phyloP scores from a whole-genome alignment of 495 filamentous ascomycete genomes.

The Penicillium cataractarum region DNA sequence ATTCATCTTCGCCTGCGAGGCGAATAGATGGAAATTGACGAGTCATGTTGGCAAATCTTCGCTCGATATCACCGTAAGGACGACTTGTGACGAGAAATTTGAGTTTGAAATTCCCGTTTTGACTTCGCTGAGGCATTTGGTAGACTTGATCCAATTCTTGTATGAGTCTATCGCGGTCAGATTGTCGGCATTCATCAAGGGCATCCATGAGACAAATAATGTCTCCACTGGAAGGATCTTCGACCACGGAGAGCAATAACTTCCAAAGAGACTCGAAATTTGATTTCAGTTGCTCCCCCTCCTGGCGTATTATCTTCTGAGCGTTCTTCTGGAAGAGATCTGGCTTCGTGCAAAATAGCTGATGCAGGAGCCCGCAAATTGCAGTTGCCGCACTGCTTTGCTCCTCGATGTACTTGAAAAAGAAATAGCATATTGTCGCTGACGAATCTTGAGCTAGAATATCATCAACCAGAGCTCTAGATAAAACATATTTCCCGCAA shows the following conservation, averaged over 20 bases:
- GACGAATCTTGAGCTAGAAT: not conserved
- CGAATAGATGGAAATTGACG: not conserved
- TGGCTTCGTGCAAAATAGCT: not conserved
- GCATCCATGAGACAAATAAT: conserved; percentile 4
- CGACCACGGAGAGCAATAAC: not conserved
- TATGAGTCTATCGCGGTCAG: not conserved
- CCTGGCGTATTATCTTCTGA: not conserved
- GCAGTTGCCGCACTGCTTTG: not conserved
- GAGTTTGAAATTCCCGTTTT: not conserved
- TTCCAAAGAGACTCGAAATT: conserved; percentile 1
- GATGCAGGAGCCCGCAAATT: conserved; percentile 1
- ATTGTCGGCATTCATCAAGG: conserved; percentile 5
- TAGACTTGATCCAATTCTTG: not conserved
- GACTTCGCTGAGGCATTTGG: not conserved
- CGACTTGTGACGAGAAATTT: conserved; percentile 8
- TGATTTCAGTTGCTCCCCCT: not conserved
- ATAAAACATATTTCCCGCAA: conserved; percentile 9
- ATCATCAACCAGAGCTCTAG: not conserved
- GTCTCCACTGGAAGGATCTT: not conserved
- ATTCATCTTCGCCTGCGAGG: not conserved
- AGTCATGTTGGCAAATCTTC: not conserved
- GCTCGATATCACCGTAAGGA: conserved; percentile 9
- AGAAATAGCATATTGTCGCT: conserved; percentile 7
- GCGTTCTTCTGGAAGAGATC: not conserved
- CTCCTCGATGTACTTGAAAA: conserved; percentile 13